Percentiles rank a stretch among this genome's conserved stretches.
Evolutionary conservation across 140 eudicot genomes (phyloP).

Genomic region (Erigeron philadelphicus): DNA sequence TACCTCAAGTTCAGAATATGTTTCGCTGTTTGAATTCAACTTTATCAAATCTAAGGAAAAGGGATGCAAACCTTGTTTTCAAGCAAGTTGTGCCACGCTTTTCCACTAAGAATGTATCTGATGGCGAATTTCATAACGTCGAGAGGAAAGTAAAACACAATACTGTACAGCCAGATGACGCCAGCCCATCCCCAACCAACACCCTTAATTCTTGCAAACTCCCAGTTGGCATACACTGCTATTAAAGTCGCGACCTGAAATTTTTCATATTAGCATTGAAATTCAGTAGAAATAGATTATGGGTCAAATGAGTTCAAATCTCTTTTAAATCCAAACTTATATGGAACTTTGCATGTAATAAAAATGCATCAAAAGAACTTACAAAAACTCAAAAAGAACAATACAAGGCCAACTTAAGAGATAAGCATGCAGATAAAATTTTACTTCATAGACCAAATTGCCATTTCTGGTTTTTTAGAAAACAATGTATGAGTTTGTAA

Average conservation of each 20-base stretch:
- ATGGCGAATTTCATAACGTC: conserved; percentile 58
- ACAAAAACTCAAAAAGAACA: too few species aligned
- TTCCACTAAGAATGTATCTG: conserved; percentile 55
- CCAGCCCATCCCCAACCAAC: conserved; percentile 89
- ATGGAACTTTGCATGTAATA: too few species aligned
- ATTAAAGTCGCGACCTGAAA: conserved; percentile 60
- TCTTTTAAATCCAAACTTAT: too few species aligned
- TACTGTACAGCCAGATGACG: conserved; percentile 59
- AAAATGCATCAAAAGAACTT: too few species aligned
- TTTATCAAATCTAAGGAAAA: not conserved
- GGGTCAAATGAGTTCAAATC: too few species aligned
- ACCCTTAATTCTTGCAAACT: conserved; percentile 53
- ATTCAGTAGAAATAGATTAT: not conserved
- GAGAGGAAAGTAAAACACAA: conserved; percentile 58
- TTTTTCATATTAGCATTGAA: not conserved
- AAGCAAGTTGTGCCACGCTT: conserved; percentile 62
- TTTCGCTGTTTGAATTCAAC: not conserved
- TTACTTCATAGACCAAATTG: too few species aligned
- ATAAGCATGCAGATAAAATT: too few species aligned
- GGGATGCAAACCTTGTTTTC: conserved; percentile 51
- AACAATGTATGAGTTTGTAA: not conserved
- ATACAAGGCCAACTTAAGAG: too few species aligned
- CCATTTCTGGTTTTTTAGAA: too few species aligned
- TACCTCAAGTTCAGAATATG: not conserved
- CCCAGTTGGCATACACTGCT: conserved; percentile 63